Evolutionary conservation across 1,139 yeast genomes (phyloP).

Genomic region (Zygosaccharomyces sapae): DNA sequence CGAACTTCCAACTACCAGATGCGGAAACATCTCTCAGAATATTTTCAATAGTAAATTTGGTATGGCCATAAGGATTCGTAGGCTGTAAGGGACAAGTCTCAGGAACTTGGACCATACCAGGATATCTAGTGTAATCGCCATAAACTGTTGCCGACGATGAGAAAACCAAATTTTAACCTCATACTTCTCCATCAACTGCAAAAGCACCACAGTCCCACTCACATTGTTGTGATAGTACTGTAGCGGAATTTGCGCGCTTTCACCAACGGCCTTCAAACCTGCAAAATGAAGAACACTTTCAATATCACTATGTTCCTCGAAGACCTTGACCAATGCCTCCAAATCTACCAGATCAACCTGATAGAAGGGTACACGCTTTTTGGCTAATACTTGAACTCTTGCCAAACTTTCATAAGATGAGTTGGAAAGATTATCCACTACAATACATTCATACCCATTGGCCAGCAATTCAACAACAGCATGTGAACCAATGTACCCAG

Average conservation of each 20-base stretch:
- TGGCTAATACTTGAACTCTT: conserved; percentile 56
- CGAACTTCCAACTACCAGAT: conserved; percentile 49
- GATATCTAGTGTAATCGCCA: conserved; percentile 75
- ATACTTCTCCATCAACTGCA: conserved; percentile 51
- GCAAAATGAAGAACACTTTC: conserved; percentile 75
- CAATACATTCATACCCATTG: conserved; percentile 63
- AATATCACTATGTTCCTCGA: conserved; percentile 45
- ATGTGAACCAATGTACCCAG: conserved; percentile 85
- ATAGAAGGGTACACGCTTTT: conserved; percentile 51
- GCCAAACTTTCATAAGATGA: conserved; percentile 67
- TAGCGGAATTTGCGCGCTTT: conserved; percentile 69
- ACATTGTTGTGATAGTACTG: conserved; percentile 68
- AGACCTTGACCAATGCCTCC: conserved; percentile 46
- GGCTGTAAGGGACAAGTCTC: conserved; percentile 76
- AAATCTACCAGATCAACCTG: conserved; percentile 56
- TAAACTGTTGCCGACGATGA: conserved; percentile 84
- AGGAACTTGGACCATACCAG: conserved; percentile 74
- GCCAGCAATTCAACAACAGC: conserved; percentile 64
- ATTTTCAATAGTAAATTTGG: conserved; percentile 64
- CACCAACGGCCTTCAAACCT: conserved; percentile 81
- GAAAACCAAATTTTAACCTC: conserved; percentile 60
- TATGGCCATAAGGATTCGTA: conserved; percentile 72
- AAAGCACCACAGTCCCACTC: conserved; percentile 56
- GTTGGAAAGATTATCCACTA: conserved; percentile 66
- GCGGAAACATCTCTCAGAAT: conserved; percentile 54